phyloP scores from a whole-genome alignment of 192 early-diverging fungal species.

The Physocladia obscura region DNA sequence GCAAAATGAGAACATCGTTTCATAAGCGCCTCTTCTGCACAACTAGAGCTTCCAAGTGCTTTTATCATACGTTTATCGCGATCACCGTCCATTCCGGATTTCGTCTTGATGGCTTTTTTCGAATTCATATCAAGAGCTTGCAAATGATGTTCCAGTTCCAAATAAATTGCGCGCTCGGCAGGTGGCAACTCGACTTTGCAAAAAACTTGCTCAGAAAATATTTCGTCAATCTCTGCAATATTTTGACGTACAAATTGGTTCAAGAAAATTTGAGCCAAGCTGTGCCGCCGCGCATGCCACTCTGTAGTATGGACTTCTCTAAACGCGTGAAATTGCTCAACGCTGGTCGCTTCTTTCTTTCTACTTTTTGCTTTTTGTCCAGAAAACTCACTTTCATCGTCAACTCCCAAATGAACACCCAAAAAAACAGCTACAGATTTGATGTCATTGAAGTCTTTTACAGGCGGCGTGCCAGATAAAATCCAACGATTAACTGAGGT shows the following conservation, averaged over 20 bases:
- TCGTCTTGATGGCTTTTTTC: conserved; percentile 37
- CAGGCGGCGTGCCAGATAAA: conserved; percentile 44
- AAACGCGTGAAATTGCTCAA: conserved; percentile 45
- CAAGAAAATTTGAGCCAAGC: conserved; percentile 45
- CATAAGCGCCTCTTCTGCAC: conserved; percentile 47
- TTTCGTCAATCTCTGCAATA: conserved; percentile 50
- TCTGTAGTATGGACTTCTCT: conserved; percentile 36
- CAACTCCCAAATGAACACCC: conserved; percentile 47
- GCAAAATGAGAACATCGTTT: conserved; percentile 51
- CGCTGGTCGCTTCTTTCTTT: conserved; percentile 31
- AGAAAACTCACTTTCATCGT: conserved; percentile 34
- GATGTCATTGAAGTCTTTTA: conserved; percentile 42
- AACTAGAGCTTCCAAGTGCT: conserved; percentile 33
- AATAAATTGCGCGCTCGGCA: conserved; percentile 44
- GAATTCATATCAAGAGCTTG: conserved; percentile 45
- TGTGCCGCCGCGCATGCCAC: conserved; percentile 45
- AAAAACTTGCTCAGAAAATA: conserved; percentile 29
- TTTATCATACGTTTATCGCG: conserved; percentile 32
- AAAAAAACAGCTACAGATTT: conserved; percentile 46
- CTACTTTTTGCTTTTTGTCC: conserved; percentile 16
- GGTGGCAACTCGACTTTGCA: conserved; percentile 33
- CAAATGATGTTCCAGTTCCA: conserved; percentile 49
- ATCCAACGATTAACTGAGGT: conserved; percentile 34
- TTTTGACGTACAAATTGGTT: conserved; percentile 47
- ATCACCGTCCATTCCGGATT: conserved; percentile 35